Base-by-base conservation (phyloP, 2,329 filamentous ascomycete species). In the Dothiorella sarmentorum region DNA sequence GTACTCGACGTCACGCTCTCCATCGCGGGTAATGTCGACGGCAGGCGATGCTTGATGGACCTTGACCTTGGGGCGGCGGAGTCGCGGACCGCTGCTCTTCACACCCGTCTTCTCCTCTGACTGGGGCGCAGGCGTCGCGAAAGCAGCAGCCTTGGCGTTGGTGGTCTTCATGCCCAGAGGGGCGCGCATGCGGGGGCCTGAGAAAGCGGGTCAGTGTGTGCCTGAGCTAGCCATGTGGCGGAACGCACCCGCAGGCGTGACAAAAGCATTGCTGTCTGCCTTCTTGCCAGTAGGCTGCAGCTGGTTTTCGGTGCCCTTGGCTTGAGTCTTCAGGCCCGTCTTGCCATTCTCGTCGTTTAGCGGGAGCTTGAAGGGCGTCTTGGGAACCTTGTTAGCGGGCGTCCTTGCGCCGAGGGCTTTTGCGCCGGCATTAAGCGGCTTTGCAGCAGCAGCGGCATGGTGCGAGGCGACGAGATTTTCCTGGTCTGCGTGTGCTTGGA, bases 101-200 rank as follows among this genome's bases (percentile, higher is more conserved):
- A 77, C 72, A 59, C 84, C 81, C 1, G 84, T 84, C 72, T 86
- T 87, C 63, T 86, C 85, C 27, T 60, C 49, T 22, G 67, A 51
- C 82, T 86, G 87, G 29, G 82, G 86, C 27, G 83, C 86, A 6
- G 83, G 83, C 3, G 85, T 86, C 63, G 88, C 86, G 64, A 85
- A 82, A 51, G 80, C 81, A 69, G 80, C 84, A 61, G 87, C 83
- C 78, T 96, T 97, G 56, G 90, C 91, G 73, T 99, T 99, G 55
- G 94, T 97, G 1, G 93, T 97, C 75, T 99, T 99, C 80, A 90
- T 88, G 31, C 93, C 93, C 47, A 99, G 78, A 11, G 91, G 89
- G 35, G 92, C 91, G 67, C 93, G 86, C 61, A 80, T 86, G 60
- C 85, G 85, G 52, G 86, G 82, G 58, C 81, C 85, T 87, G 61